phyloP scores from a whole-genome alignment of 2,329 filamentous ascomycete genomes.

The Hyphodiscus sp. region DNA sequence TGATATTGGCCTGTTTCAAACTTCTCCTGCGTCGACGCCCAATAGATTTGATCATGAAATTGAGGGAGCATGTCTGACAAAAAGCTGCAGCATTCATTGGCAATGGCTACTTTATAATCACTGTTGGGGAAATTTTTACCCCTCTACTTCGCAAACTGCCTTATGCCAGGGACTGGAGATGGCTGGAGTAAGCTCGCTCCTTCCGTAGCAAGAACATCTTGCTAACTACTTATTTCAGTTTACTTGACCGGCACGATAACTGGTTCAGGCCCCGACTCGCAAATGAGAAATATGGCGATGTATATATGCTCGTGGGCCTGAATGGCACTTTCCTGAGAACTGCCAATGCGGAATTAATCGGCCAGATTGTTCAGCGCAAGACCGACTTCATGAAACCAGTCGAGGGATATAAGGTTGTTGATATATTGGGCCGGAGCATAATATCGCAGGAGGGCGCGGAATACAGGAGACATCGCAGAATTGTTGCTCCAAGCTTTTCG shows the following conservation, averaged over 20 bases:
- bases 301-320: neutral
- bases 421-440: constrained; percentile 66
- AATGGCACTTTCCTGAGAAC: neutral
- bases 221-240: neutral
- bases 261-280: neutral
- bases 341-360: constrained; percentile 38
- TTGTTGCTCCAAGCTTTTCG: constrained; percentile 65
- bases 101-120: neutral
- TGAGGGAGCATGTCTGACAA: neutral
- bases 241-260: neutral
- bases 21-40: neutral
- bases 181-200: neutral
- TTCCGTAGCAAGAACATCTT: neutral
- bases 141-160: neutral
- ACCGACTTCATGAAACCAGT: constrained; percentile 68
- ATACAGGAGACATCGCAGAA: constrained; percentile 70
- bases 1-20: neutral
- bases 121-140: neutral
- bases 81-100: neutral
- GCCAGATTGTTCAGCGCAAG: constrained; percentile 57
- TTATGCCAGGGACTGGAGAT: neutral
- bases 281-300: neutral
- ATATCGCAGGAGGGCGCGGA: constrained; percentile 60
- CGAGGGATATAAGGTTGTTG: constrained; percentile 50
- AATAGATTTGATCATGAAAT: neutral